phyloP scores from a whole-genome alignment of 768 basidiomycete genomes.

The Pisolithus sp. region DNA sequence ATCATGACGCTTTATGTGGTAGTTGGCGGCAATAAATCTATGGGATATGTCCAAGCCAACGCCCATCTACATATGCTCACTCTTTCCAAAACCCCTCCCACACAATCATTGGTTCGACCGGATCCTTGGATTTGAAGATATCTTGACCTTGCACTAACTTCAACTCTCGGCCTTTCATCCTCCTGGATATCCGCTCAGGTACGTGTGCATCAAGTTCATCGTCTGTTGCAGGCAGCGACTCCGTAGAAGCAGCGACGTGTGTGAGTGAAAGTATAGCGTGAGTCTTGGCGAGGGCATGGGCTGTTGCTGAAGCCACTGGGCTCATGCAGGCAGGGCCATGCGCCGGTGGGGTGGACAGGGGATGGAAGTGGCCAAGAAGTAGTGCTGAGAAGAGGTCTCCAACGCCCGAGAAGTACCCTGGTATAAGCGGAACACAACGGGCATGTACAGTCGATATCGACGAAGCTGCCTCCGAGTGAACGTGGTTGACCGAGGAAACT shows the following conservation, averaged over 20 bases:
- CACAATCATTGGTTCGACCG: constrained; percentile 22
- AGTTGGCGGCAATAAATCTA: background rate
- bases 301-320: constrained; percentile 42
- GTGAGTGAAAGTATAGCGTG: constrained; percentile 67
- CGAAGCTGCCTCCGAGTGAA: constrained; percentile 9
- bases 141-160: constrained; percentile 74
- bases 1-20: too few species aligned
- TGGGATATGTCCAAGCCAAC: background rate
- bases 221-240: constrained; percentile 58
- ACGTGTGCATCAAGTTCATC: constrained; percentile 65
- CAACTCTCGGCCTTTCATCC: constrained; percentile 85
- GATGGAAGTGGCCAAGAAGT: constrained; percentile 71
- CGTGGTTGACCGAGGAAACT: constrained; percentile 48
- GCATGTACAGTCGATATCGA: constrained; percentile 50
- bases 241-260: constrained; percentile 41
- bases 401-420: constrained; percentile 93
- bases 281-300: constrained; percentile 67
- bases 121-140: constrained; percentile 46
- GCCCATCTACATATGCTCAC: background rate
- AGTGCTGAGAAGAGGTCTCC: constrained; percentile 96
- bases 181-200: constrained; percentile 55
- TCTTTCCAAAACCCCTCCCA: constrained; percentile 33
- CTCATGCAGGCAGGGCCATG: constrained; percentile 22
- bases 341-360: constrained; percentile 8
- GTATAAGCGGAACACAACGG: constrained; percentile 67